A percentile compares a stretch with the other conserved stretches of the same genome.
phyloP scores from a whole-genome alignment of 169 alveolate species.

The Cryptosporidium viatorum region DNA sequence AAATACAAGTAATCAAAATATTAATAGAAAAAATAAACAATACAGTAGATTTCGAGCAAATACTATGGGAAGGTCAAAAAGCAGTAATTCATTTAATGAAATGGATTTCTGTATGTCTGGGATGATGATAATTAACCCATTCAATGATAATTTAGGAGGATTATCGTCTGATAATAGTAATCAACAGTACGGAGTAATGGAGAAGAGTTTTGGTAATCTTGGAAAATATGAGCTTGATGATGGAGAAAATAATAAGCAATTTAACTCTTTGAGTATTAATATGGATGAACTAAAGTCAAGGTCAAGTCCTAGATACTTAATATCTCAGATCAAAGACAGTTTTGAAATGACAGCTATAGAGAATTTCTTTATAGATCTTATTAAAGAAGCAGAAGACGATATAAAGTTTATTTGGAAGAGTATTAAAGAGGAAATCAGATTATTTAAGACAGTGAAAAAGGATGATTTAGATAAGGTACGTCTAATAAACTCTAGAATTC shows the following conservation, averaged over 20 bases:
- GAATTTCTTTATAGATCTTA: slow-evolving; percentile 45
- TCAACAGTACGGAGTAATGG: background rate
- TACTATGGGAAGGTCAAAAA: background rate
- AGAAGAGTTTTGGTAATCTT: background rate
- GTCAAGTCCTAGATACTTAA: slow-evolving; percentile 35
- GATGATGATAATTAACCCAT: background rate
- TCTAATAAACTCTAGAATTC: slow-evolving; percentile 15
- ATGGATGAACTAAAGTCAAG: background rate
- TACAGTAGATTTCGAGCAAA: background rate
- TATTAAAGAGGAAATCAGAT: slow-evolving; percentile 34
- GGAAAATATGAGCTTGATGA: background rate
- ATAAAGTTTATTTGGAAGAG: slow-evolving; percentile 51
- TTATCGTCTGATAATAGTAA: background rate
- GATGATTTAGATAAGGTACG: background rate
- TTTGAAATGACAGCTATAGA: slow-evolving; percentile 36
- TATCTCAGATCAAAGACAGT: slow-evolving; percentile 24
- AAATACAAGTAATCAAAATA: background rate
- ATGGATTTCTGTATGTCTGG: slow-evolving; percentile 44
- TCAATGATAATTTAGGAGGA: background rate
- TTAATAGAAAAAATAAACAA: background rate
- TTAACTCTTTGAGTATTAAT: background rate
- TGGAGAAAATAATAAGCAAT: background rate
- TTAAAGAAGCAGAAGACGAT: slow-evolving; percentile 62
- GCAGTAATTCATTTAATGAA: background rate
- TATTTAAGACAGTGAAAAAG: background rate